phyloP scores from a whole-genome alignment of 352 stramenopile species.

The Pythium brassicae region DNA sequence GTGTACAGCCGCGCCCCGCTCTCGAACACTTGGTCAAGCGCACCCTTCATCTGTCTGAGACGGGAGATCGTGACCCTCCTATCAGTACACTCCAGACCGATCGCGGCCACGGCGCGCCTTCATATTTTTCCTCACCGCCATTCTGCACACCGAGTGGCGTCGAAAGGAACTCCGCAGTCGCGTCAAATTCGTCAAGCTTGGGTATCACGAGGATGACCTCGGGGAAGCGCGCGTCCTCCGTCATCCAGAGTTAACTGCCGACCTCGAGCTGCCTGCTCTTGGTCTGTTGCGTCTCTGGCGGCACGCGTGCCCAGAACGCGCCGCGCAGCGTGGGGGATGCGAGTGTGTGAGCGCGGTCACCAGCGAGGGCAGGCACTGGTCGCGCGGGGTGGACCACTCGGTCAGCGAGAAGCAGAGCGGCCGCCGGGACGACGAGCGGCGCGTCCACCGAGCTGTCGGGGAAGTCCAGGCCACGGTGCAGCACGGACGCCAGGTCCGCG shows the following conservation, averaged over 20 bases:
- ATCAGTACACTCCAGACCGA: background rate
- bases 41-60: background rate
- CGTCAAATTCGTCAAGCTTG: background rate
- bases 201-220: background rate
- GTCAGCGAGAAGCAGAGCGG: background rate
- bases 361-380: background rate
- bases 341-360: background rate
- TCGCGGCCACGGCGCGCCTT: no score
- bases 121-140: no score
- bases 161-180: no score
- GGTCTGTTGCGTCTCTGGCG: background rate
- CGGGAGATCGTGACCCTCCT: background rate
- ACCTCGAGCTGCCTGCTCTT: background rate
- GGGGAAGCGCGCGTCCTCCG: background rate
- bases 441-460: no score
- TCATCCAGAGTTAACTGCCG: background rate
- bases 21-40: background rate
- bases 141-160: no score
- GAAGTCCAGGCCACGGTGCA: background rate
- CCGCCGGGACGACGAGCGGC: background rate
- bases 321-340: background rate
- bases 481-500: background rate
- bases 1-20: no score
- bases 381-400: background rate
- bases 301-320: background rate